phyloP scores from a whole-genome alignment of 2,329 filamentous ascomycete species.

The Polytolypa hystricis region DNA sequence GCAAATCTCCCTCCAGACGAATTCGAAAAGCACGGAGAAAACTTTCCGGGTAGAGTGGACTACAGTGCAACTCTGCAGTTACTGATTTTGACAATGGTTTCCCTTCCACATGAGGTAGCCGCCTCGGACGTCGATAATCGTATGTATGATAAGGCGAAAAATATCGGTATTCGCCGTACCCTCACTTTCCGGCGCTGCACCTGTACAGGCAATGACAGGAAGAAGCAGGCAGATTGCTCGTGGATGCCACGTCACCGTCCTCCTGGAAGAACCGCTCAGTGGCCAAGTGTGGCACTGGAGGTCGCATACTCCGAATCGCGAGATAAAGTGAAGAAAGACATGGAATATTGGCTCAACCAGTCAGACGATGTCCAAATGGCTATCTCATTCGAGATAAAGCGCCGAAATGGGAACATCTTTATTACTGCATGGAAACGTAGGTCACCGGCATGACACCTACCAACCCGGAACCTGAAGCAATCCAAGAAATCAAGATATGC shows the following conservation, averaged over 20 bases:
- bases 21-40: constrained; percentile 1
- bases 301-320: constrained; percentile 4
- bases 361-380: not conserved
- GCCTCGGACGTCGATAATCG: not conserved
- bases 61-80: constrained; percentile 1
- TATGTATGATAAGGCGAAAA: not conserved
- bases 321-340: constrained; percentile 4
- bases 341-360: constrained; percentile 1
- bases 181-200: constrained; percentile 1
- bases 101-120: constrained; percentile 3
- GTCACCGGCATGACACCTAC: not conserved
- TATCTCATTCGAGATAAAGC: constrained; percentile 4
- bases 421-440: constrained; percentile 1
- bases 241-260: constrained; percentile 3
- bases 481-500: constrained; percentile 1
- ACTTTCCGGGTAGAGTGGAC: constrained; percentile 1
- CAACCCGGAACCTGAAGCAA: constrained; percentile 3
- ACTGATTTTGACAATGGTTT: constrained; percentile 2
- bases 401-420: constrained; percentile 1
- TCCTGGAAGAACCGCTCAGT: not conserved
- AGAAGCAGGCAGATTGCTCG: constrained; percentile 1
- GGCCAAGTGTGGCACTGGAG: constrained; percentile 4
- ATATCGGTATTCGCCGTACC: not conserved
- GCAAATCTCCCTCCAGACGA: constrained; percentile 2
- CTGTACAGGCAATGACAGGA: not conserved